Conservation (phyloP, 495 filamentous ascomycete species). For the Evansstolkia leycettana region DNA sequence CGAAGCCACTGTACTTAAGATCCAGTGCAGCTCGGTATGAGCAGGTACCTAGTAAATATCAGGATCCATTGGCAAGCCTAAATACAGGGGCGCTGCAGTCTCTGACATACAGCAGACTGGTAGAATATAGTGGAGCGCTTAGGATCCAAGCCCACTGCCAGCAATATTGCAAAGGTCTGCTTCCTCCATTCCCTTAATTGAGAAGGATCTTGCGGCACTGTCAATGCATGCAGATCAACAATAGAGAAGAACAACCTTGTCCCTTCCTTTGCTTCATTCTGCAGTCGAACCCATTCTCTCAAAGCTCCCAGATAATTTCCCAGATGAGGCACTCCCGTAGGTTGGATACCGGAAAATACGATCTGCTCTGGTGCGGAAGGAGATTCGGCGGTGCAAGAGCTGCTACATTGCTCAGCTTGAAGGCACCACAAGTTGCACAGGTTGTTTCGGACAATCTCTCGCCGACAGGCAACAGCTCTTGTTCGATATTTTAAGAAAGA, state of each 20-base stretch:
- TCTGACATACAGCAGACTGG: slow-evolving; percentile 50
- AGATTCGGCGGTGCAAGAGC: neutral
- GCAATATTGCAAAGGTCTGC: slow-evolving; percentile 64
- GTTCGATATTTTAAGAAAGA: too few relatives aligned
- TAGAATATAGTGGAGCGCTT: slow-evolving; percentile 68
- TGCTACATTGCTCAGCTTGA: neutral
- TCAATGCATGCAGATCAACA: slow-evolving; percentile 90
- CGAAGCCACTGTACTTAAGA: slow-evolving; percentile 76
- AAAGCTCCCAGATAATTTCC: slow-evolving; percentile 96
- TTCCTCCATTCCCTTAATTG: slow-evolving; percentile 49
- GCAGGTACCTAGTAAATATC: slow-evolving; percentile 45
- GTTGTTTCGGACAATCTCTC: too few relatives aligned
- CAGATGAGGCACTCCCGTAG: slow-evolving; percentile 88
- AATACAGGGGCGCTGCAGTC: neutral
- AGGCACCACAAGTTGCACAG: too few relatives aligned
- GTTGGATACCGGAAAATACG: slow-evolving; percentile 93
- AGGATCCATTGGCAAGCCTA: slow-evolving; percentile 4
- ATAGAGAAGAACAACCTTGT: slow-evolving; percentile 68
- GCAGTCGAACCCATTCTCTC: slow-evolving; percentile 68
- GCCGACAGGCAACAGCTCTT: too few relatives aligned
- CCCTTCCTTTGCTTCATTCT: slow-evolving; percentile 42
- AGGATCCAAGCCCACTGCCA: slow-evolving; percentile 77
- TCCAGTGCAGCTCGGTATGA: slow-evolving; percentile 91
- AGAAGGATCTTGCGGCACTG: slow-evolving; percentile 49
- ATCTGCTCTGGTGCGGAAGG: slow-evolving; percentile 6